Evolutionary conservation across 805 yeast genomes (phyloP), one percentile per base, ranked within the genome.

Genomic region (Yarrowia yakushimensis): DNA sequence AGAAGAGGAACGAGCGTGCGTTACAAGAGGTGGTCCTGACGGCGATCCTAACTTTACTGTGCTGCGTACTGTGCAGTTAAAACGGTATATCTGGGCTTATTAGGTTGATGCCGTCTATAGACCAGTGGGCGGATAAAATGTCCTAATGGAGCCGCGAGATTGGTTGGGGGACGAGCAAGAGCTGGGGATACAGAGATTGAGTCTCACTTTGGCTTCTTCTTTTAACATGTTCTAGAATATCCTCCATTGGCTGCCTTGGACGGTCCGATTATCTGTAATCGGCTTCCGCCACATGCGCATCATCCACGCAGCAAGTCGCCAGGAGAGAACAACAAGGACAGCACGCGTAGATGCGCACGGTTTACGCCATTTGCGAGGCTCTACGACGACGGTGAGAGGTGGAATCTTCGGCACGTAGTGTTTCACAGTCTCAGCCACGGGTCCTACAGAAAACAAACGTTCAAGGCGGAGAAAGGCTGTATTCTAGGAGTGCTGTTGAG

Each of bases 61-160:
- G 43, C 33, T 28, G 41, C 22, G 41, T 36, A 23, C 41, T 36
- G 41, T 36, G 22, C 20, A 43, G 36, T 28, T 18, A 18, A 18
- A 28, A 36, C 36, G 20, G 52, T 28, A 20, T 27, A 20, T 45
- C 36, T 18, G 36, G 30, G 52, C 36, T 30, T 25, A 17, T 52
- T 34, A 36, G 59, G 59, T 52, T 52, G 59, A 52, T 25, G 59
- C 59, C 59, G 59, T 52, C 13, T 52, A 27, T 52, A n/a, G 31
- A 23, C 15, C 8, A 17, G 48, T 25, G 4, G 20, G 55, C 55
- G 55, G 55, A 5, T 46, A 46, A 46, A 31, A 46, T 30, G 28
- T 22, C 55, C 39, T 23, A 36, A 36, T 36, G 11, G 13, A 17
- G 18, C 41, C 15, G 23, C 11, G 41, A 23, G 22, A 23, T 18